Evolutionary conservation across 2,329 filamentous ascomycete genomes (phyloP).

Genomic region (Didymella pinodella): DNA sequence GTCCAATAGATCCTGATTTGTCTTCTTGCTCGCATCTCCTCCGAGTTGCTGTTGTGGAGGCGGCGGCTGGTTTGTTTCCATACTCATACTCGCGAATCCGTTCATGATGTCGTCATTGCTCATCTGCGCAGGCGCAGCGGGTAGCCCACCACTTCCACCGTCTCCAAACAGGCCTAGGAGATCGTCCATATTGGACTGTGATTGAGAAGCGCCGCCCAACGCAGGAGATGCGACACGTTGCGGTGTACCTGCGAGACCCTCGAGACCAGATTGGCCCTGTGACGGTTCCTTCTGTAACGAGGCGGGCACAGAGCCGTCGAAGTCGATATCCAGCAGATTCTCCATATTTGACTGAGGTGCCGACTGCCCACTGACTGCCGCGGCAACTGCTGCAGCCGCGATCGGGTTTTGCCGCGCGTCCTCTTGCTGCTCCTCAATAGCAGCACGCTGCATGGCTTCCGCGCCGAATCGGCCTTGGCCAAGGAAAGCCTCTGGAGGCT

Average conservation of each 20-base stretch:
- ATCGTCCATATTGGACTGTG: slow-evolving; percentile 77
- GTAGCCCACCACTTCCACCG: slow-evolving; percentile 41
- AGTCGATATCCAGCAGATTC: slow-evolving; percentile 95
- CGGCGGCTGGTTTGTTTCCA: slow-evolving; percentile 71
- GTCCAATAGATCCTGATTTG: slow-evolving; percentile 64
- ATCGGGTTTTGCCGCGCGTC: slow-evolving; percentile 94
- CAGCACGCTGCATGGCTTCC: slow-evolving; percentile 91
- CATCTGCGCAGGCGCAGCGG: slow-evolving; percentile 47
- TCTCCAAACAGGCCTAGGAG: slow-evolving; percentile 73
- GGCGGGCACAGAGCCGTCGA: slow-evolving; percentile 92
- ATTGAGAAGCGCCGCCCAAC: slow-evolving; percentile 49
- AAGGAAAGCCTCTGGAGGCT: slow-evolving; percentile 96
- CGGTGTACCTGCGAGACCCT: slow-evolving; percentile 69
- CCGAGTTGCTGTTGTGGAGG: slow-evolving; percentile 68
- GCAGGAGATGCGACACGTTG: slow-evolving; percentile 72
- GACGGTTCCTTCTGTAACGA: slow-evolving; percentile 73
- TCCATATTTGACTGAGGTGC: slow-evolving; percentile 80
- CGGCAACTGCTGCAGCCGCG: slow-evolving; percentile 79
- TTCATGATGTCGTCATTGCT: slow-evolving; percentile 70
- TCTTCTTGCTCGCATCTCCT: slow-evolving; percentile 61
- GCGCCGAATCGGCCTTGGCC: slow-evolving; percentile 94
- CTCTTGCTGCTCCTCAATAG: slow-evolving; percentile 94
- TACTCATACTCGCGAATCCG: slow-evolving; percentile 82
- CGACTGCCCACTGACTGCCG: slow-evolving; percentile 63
- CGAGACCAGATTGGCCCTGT: slow-evolving; percentile 59